Percentiles rank a stretch among this genome's conserved stretches.
Conservation (phyloP, 2,329 filamentous ascomycete species). For the Tolypocladium sp. region DNA sequence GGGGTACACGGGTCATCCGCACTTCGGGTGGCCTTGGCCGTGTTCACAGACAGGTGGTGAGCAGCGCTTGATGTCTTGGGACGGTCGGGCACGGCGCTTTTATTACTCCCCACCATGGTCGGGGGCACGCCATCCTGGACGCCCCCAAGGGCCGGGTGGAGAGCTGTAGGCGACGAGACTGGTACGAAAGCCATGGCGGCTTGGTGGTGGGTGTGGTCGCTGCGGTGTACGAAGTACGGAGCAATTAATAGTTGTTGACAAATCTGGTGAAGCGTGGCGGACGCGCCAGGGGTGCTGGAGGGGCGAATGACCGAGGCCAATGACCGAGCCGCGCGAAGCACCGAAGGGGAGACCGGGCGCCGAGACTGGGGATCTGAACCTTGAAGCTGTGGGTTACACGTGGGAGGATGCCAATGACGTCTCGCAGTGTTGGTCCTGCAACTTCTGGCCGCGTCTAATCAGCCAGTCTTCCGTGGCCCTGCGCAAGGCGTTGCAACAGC, state of each 20-base stretch:
- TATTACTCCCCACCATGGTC: conserved; percentile 1
- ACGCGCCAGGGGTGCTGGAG: conserved; percentile 1
- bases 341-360: conserved; percentile 10
- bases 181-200: conserved; percentile 21
- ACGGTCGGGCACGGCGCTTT: conserved; percentile 7
- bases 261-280: conserved; percentile 1
- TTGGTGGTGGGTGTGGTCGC: neutral
- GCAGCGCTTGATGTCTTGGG: conserved; percentile 9
- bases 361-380: conserved; percentile 1
- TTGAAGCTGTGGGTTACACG: neutral
- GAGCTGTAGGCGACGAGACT: conserved; percentile 34
- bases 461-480: neutral
- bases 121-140: conserved; percentile 11
- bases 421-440: neutral
- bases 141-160: conserved; percentile 41
- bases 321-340: conserved; percentile 14
- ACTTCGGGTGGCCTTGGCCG: conserved; percentile 9
- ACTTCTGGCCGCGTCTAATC: neutral
- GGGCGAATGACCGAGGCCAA: conserved; percentile 13
- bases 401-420: neutral
- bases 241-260: neutral
- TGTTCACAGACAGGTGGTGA: conserved; percentile 10
- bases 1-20: conserved; percentile 9
- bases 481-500: neutral
- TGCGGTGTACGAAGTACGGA: too few relatives aligned